These are phyloP conservation scores for Neurospora sp. DNA, from an alignment of 495 filamentous ascomycete genomes.

Conservation along the genomic window DNA sequence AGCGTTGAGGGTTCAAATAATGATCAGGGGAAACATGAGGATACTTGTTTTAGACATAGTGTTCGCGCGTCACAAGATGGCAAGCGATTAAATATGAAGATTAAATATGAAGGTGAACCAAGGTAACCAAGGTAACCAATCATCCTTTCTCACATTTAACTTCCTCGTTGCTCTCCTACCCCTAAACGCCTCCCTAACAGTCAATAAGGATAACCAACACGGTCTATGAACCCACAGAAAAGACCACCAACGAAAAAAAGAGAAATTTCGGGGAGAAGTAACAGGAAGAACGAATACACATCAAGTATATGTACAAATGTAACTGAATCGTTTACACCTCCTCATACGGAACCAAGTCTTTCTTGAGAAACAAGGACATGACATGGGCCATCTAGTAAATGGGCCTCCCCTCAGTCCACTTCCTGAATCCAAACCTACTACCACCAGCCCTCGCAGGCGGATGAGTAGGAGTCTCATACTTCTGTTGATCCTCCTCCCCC, in stretches of 20 bases:
- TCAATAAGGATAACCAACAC: background rate
- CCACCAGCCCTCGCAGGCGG: background rate
- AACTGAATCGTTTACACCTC: background rate
- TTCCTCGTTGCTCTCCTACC: background rate
- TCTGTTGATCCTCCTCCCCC: background rate
- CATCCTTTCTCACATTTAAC: background rate
- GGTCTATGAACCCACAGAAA: background rate
- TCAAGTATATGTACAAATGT: background rate
- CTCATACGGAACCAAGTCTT: background rate
- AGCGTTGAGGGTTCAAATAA: background rate
- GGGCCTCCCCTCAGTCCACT: background rate
- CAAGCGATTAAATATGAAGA: too few relatives aligned
- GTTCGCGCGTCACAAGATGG: background rate
- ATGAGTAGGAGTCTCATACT: background rate
- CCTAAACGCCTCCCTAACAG: background rate
- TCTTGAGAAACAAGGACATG: background rate
- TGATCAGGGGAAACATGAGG: background rate
- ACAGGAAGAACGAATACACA: background rate
- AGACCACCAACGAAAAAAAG: too few relatives aligned
- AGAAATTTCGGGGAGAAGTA: too few relatives aligned
- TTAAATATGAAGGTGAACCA: too few relatives aligned
- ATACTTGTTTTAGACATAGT: background rate
- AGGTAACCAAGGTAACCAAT: too few relatives aligned
- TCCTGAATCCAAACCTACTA: background rate
- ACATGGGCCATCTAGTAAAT: background rate